phyloP scores from a whole-genome alignment of 768 basidiomycete genomes.

The Jaapia argillacea region DNA sequence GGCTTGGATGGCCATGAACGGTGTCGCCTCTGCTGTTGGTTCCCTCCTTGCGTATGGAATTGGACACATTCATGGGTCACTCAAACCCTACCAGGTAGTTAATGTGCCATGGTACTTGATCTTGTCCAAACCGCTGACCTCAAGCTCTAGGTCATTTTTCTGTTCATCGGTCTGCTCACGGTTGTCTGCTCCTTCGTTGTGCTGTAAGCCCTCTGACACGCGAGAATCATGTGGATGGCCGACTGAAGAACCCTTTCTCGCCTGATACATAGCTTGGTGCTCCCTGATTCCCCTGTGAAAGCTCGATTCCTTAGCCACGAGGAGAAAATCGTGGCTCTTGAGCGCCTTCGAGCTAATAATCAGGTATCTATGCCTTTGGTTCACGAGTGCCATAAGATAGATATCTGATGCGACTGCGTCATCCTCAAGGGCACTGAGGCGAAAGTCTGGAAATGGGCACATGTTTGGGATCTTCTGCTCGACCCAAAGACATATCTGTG shows the following conservation, averaged over 20 bases:
- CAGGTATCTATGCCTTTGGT: constrained; percentile 16
- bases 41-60: constrained; percentile 33
- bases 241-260: background rate
- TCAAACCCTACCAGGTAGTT: constrained; percentile 31
- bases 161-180: constrained; percentile 33
- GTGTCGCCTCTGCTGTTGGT: constrained; percentile 30
- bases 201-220: constrained; percentile 15
- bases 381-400: background rate
- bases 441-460: constrained; percentile 36
- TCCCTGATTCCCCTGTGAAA: constrained; percentile 33
- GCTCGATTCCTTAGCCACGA: constrained; percentile 29
- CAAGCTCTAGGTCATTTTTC: constrained; percentile 30
- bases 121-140: background rate
- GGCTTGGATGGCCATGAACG: constrained; percentile 34
- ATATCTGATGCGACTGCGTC: background rate
- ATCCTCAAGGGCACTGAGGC: constrained; percentile 25
- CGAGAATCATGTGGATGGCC: background rate
- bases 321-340: constrained; percentile 32
- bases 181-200: constrained; percentile 26
- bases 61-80: constrained; percentile 25
- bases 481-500: constrained; percentile 35
- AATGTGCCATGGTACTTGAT: constrained; percentile 1
- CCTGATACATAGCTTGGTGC: constrained; percentile 20
- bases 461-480: constrained; percentile 26
- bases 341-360: constrained; percentile 32